Percentiles rank a stretch among this genome's conserved stretches.
These are phyloP conservation scores for Coelastrella sp. DNA, from an alignment of 139 green algal genomes.

Conservation along the genomic window DNA sequence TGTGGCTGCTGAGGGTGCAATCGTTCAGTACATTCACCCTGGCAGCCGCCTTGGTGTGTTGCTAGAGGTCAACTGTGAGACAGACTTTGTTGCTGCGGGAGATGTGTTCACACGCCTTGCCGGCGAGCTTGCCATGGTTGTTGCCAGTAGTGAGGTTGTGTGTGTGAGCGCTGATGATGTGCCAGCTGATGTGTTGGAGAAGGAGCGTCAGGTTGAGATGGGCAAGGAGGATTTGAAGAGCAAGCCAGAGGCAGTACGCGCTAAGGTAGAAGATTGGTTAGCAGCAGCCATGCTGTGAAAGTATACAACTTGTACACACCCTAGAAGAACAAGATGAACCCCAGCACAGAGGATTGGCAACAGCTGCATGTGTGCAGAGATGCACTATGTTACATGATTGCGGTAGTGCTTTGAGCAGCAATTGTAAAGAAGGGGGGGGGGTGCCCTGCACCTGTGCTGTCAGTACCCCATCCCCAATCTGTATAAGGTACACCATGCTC, in stretches of 20 bases:
- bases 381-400: no score
- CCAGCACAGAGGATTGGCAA: no score
- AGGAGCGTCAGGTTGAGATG: slow-evolving; percentile 86
- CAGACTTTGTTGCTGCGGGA: slow-evolving; percentile 93
- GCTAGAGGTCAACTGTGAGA: slow-evolving; percentile 97
- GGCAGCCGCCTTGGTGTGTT: slow-evolving; percentile 90
- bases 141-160: slow-evolving; percentile 77
- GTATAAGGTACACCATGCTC: no score
- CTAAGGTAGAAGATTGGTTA: slow-evolving; percentile 16
- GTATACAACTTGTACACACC: no score
- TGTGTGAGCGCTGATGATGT: slow-evolving; percentile 77
- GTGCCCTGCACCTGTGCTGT: no score
- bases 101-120: slow-evolving; percentile 91
- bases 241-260: slow-evolving; percentile 95
- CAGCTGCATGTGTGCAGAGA: no score
- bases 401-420: no score
- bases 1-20: slow-evolving; percentile 91
- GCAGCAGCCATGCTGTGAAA: no score
- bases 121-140: slow-evolving; percentile 71
- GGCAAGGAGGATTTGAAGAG: slow-evolving; percentile 93
- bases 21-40: slow-evolving; percentile 95
- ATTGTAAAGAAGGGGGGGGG: no score
- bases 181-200: slow-evolving; percentile 66
- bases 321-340: no score
- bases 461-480: no score